A percentile compares a stretch with the other conserved stretches of the same genome.
phyloP scores from a whole-genome alignment of 805 yeast species.

The Candida pseudofarinosa region DNA sequence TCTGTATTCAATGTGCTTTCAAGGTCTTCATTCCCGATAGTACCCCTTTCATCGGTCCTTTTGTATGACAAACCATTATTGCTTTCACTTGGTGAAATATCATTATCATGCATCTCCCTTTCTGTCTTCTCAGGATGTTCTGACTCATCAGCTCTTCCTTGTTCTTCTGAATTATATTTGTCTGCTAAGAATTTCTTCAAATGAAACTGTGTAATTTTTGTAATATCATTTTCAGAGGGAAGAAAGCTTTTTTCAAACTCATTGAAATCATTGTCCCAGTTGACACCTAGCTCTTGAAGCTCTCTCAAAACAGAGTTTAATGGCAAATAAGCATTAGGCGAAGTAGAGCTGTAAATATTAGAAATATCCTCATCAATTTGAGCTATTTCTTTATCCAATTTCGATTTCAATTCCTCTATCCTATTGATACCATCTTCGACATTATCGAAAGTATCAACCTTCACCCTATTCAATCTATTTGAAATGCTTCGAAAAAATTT shows the following conservation, averaged over 20 bases:
- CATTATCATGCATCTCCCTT: conserved; percentile 6
- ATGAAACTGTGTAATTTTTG: conserved; percentile 85
- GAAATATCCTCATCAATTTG: conserved; percentile 44
- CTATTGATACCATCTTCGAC: conserved; percentile 62
- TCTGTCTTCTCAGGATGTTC: conserved; percentile 38
- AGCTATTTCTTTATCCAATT: conserved; percentile 49
- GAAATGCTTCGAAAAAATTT: conserved; percentile 70
- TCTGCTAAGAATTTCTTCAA: conserved; percentile 69
- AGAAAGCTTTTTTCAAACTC: conserved; percentile 74
- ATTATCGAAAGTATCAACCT: conserved; percentile 66
- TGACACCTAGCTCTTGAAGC: conserved; percentile 76
- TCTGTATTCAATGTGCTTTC: conserved; percentile 11
- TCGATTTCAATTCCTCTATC: conserved; percentile 53
- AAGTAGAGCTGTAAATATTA: conserved; percentile 49
- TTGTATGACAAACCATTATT: neutral
- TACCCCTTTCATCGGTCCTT: neutral
- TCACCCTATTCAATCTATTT: conserved; percentile 70
- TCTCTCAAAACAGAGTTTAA: conserved; percentile 66
- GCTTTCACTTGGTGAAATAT: neutral
- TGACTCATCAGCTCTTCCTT: conserved; percentile 12
- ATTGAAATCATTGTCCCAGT: conserved; percentile 81
- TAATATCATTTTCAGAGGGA: conserved; percentile 91
- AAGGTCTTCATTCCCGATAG: neutral
- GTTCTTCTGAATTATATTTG: conserved; percentile 26
- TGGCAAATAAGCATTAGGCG: conserved; percentile 62